Evolutionary conservation across 257 asterid species (phyloP), one percentile per base, ranked within the genome.

Genomic region (Nicotiana undulata): DNA sequence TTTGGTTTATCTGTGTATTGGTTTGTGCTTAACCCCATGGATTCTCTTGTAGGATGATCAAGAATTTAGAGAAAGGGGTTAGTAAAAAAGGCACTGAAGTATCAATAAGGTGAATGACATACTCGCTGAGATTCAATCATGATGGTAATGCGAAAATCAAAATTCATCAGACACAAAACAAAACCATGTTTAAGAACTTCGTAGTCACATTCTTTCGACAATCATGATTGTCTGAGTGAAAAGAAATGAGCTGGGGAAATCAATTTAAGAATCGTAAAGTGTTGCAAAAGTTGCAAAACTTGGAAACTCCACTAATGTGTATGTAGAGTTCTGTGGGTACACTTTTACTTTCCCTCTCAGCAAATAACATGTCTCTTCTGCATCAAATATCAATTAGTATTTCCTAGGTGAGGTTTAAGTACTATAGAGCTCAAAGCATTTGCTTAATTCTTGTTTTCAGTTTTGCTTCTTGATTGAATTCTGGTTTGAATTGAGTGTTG

Each of bases 291-390:
- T 37, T 67, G 31, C 53, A 67, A 67, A 17, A 22, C n/a, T n/a
- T n/a, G n/a, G n/a, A 37, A 94, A 94, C 68, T 94, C 97, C 32
- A 89, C 95, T 1, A 81, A 91, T 22, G 87, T 67, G 18, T 88
- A 68, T n/a, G 84, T 61, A 9, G 90, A 56, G 80, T 93, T 84
- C 77, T 91, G 92, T 1, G 91, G 89, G 80, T 89, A 89, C 3
- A 93, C 97, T 79, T 87, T 94, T 24, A 93, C 98, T 80, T 80
- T 90, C 52, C 98, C 98, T 11, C 95, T 89, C 28, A 93, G 75
- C 53, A 94, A 49, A 81, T 94, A 94, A 58, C 98, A 93, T 0
- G 98, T 94, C 84, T 94, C 93, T 78, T 85, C 86, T 9, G 94
- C 98, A 74, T 94, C 97, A 79, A 85, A 90, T 76, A 92, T 93